phyloP scores from a whole-genome alignment of 371 early-diverging fungal genomes.

The Mortierella sp. region DNA sequence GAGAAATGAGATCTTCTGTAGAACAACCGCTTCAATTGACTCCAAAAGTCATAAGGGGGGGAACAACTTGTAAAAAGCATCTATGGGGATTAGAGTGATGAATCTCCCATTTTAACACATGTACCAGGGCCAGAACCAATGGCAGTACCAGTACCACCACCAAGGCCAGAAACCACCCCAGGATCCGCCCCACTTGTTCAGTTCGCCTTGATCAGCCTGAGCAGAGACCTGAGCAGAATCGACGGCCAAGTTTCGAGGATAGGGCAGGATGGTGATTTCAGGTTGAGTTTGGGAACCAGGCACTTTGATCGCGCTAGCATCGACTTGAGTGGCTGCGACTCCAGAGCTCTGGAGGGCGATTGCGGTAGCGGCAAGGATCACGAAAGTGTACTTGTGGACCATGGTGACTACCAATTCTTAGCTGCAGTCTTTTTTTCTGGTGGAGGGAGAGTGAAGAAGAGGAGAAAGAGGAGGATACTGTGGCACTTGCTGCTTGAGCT shows the following conservation, averaged over 20 bases:
- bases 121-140: conserved; percentile 9
- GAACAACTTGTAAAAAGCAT: background rate
- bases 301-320: background rate
- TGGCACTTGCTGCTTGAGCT: too few species aligned
- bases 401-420: background rate
- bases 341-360: background rate
- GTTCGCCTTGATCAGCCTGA: background rate
- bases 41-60: background rate
- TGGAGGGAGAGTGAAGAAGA: too few species aligned
- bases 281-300: background rate
- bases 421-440: background rate
- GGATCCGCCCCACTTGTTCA: conserved; percentile 14
- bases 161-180: conserved; percentile 10
- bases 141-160: conserved; percentile 14
- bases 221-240: background rate
- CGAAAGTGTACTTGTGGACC: background rate
- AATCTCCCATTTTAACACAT: background rate
- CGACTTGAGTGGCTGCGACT: background rate
- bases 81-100: background rate
- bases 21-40: background rate
- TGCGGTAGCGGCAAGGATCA: background rate
- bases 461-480: too few species aligned
- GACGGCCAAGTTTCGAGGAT: background rate
- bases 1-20: background rate
- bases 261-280: background rate